These are phyloP conservation scores for Firmiana major DNA, from an alignment of 345 rosid genomes.

Conservation along the genomic window DNA sequence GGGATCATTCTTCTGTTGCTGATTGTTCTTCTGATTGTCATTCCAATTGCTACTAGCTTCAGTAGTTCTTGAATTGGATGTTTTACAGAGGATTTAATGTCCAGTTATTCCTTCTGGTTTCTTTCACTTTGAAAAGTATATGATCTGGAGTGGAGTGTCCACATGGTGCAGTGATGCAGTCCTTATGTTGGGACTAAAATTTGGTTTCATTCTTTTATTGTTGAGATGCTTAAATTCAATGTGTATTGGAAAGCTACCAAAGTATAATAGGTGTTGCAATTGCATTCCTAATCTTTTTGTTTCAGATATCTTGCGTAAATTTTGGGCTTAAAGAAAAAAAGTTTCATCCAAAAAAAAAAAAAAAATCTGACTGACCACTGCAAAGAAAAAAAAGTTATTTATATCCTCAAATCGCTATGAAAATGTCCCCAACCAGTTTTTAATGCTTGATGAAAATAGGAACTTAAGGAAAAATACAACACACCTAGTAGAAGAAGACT, in stretches of 20 bases:
- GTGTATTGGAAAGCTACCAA: background rate
- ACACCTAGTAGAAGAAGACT: no score
- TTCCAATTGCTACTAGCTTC: conserved; percentile 74
- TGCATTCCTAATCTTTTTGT: background rate
- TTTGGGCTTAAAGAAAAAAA: background rate
- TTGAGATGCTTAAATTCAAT: background rate
- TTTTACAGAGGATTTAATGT: conserved; percentile 30
- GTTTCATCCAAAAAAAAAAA: background rate
- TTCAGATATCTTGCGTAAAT: no score
- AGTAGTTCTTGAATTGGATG: conserved; percentile 53
- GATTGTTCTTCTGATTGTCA: conserved; percentile 59
- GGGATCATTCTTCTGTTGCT: conserved; percentile 63
- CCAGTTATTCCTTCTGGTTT: conserved; percentile 37
- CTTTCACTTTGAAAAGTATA: background rate
- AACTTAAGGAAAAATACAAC: background rate
- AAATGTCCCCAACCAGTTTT: no score
- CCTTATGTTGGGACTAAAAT: conserved; percentile 26
- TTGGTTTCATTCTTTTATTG: conserved; percentile 6
- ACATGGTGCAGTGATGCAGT: background rate
- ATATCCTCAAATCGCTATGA: no score
- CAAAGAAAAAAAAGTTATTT: no score
- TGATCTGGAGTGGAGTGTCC: background rate
- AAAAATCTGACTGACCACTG: no score
- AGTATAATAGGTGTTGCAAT: conserved; percentile 7
- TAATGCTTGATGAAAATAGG: background rate